A percentile compares a stretch with the other conserved stretches of the same genome.
Evolutionary conservation across 495 filamentous ascomycete species (phyloP).

Genomic region (Neurospora sp.): DNA sequence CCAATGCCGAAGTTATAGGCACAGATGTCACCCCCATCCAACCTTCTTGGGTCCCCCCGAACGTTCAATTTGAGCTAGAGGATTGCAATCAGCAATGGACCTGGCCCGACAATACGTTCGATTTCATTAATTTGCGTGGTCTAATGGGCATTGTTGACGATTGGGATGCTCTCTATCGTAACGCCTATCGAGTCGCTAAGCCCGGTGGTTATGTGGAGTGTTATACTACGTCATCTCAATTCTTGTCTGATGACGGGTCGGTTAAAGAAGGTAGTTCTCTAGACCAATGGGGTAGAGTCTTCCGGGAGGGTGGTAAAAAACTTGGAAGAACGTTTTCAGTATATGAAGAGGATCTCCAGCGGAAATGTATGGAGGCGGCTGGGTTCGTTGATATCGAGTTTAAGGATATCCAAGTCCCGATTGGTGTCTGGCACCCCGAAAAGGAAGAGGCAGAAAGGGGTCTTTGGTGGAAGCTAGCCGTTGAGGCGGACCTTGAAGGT

Average conservation of each 20-base stretch:
- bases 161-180: conserved; percentile 38
- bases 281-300: conserved; percentile 20
- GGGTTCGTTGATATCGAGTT: conserved; percentile 2
- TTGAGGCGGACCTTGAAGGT: too few species aligned
- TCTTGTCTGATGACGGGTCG: conserved; percentile 16
- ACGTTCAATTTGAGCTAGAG: conserved; percentile 43
- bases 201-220: conserved; percentile 28
- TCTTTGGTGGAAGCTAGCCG: too few species aligned
- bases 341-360: conserved; percentile 19
- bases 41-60: conserved; percentile 35
- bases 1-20: conserved; percentile 45
- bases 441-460: too few species aligned
- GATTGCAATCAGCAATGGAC: conserved; percentile 45
- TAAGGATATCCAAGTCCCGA: background rate
- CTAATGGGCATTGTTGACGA: conserved; percentile 29
- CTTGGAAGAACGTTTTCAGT: conserved; percentile 8
- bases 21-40: conserved; percentile 53
- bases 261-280: conserved; percentile 15
- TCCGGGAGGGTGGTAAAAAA: conserved; percentile 1
- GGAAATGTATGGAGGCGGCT: conserved; percentile 4
- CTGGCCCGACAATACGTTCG: conserved; percentile 41
- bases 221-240: conserved; percentile 1
- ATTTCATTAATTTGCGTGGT: conserved; percentile 43
- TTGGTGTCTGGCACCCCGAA: background rate
- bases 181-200: conserved; percentile 23